Percentiles rank a stretch among this genome's conserved stretches.
Conservation (phyloP, 306 rosid genomes). For the Amphicarpaea edgeworthii region DNA sequence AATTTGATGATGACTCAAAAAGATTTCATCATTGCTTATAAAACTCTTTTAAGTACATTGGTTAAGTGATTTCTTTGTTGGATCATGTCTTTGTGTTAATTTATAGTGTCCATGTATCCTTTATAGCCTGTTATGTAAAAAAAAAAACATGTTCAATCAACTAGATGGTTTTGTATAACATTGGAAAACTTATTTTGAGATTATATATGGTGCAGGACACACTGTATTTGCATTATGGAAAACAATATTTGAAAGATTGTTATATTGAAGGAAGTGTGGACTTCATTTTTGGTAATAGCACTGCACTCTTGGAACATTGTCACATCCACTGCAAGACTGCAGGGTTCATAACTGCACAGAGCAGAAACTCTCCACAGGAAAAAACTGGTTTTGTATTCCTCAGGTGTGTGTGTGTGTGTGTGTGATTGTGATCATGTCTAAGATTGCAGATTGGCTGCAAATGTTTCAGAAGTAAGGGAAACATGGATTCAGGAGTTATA, state of each 20-base stretch:
- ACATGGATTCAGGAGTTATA: too few species aligned
- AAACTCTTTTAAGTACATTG: neutral
- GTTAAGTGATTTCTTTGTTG: neutral
- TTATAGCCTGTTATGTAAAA: too few species aligned
- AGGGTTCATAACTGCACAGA: conserved; percentile 89
- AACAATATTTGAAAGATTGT: conserved; percentile 87
- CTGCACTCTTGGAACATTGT: conserved; percentile 88
- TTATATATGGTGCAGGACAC: conserved; percentile 84
- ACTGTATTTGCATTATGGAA: conserved; percentile 85
- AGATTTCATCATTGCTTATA: too few species aligned
- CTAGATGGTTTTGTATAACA: neutral
- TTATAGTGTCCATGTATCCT: neutral
- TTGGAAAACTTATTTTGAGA: neutral
- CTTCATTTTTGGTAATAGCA: conserved; percentile 93
- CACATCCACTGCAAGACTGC: conserved; percentile 87
- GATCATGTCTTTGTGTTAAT: neutral
- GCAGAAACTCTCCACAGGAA: conserved; percentile 86
- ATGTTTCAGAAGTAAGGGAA: too few species aligned
- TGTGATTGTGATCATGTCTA: too few species aligned
- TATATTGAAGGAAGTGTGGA: conserved; percentile 97
- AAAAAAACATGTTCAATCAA: too few species aligned
- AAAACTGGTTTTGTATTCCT: conserved; percentile 85
- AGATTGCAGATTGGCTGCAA: too few species aligned
- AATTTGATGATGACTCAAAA: neutral
- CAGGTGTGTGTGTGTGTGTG: too few species aligned